Conservation (phyloP, 2,329 filamentous ascomycete species). For the Talaromyces piceae region DNA sequence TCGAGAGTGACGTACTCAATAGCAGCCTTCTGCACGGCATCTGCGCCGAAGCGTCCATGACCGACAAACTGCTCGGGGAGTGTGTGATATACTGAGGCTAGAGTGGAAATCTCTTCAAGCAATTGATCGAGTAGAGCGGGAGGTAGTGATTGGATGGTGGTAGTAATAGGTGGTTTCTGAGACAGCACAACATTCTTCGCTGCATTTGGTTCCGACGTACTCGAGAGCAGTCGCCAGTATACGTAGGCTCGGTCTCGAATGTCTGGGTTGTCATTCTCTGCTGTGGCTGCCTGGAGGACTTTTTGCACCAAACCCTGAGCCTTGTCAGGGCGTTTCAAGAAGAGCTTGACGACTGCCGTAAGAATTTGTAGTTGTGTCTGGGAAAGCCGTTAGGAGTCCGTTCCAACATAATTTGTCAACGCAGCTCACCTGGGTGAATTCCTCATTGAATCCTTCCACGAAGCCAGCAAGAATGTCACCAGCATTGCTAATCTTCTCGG, state of each 20-base stretch:
- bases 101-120: conserved; percentile 83
- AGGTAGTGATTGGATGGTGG: conserved; percentile 86
- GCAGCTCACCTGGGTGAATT: conserved; percentile 75
- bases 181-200: conserved; percentile 92
- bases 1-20: conserved; percentile 56
- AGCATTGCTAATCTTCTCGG: conserved; percentile 98
- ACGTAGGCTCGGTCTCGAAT: conserved; percentile 95
- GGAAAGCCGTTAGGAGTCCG: not conserved
- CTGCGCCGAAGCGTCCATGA: conserved; percentile 86
- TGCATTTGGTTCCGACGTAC: conserved; percentile 70
- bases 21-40: conserved; percentile 87
- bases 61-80: conserved; percentile 97
- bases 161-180: conserved; percentile 86
- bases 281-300: conserved; percentile 84
- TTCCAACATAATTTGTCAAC: not conserved
- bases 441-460: conserved; percentile 89
- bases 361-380: conserved; percentile 97
- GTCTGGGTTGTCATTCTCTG: conserved; percentile 94
- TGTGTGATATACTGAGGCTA: conserved; percentile 97
- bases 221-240: conserved; percentile 91
- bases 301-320: conserved; percentile 89
- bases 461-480: conserved; percentile 87
- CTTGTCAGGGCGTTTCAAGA: conserved; percentile 91
- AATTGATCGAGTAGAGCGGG: conserved; percentile 78
- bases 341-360: conserved; percentile 94